Base-by-base conservation (phyloP, 805 yeast genomes). In the Yarrowia hollandica region DNA sequence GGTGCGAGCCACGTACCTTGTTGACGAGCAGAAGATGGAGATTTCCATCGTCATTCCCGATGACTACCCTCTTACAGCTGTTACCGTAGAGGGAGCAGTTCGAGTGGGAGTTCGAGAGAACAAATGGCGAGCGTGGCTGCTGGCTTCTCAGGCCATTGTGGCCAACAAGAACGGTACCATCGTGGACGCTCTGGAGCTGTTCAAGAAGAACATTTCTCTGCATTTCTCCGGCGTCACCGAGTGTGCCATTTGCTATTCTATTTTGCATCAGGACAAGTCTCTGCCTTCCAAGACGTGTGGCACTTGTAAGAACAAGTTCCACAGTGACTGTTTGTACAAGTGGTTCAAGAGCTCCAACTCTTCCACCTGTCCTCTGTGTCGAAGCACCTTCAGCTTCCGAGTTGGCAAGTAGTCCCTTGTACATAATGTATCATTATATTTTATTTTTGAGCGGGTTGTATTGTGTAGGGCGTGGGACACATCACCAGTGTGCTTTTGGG, bases 291-390 rank as follows among this genome's bases (percentile, higher is more conserved):
- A 90, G 72, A 79, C 79, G 2, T 94, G 99, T 73, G 77, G 86
- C 14, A 90, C 96, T 0, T 94, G 99, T 78, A 83, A 83, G 68
- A 92, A 94, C 77, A 89, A 87, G 70, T 94, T 91, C 77, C 99
- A 94, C 71, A 85, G 96, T 7, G 96, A 94, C 3, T 94, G 99
- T 77, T 76, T 94, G 39, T 91, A 90, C 77, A 88, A 91, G 70
- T 94, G 99, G 99, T 94, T 94, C 74, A 88, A 89, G 75, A 90
- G 96, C 65, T 88, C 96, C 12, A 95, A 94, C 37, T 81, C 88
- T 59, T 88, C 89, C 64, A 86, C 96, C 1, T 94, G 99, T 75
- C 99, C 99, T 35, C 76, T 94, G 68, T 94, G 99, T 74, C 85
- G 99, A 68, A 73, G 84, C 15, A 71, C 82, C 1, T 84, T 84